Evolutionary conservation across 345 rosid species (phyloP).

Genomic region (Arabidopsis suecica): DNA sequence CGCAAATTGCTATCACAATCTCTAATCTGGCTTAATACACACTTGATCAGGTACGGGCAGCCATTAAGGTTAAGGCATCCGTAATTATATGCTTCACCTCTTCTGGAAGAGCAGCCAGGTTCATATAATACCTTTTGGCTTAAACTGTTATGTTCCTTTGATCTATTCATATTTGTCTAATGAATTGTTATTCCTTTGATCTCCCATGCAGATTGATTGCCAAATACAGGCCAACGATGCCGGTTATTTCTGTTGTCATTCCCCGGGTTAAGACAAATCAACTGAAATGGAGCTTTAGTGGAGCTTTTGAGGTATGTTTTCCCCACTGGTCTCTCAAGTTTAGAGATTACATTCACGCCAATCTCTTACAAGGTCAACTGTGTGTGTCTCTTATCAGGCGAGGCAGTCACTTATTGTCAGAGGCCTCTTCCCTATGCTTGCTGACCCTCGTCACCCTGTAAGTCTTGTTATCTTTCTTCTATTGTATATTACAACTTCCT

Average conservation of each 20-base stretch:
- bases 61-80: constrained; percentile 98
- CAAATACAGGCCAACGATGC: constrained; percentile 98
- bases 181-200: constrained; percentile 1
- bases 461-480: constrained; percentile 39
- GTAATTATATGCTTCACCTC: constrained; percentile 97
- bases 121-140: constrained; percentile 6
- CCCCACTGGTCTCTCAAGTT: neutral
- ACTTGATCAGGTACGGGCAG: constrained; percentile 79
- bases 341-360: neutral
- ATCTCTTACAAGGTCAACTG: neutral
- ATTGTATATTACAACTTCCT: neutral
- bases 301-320: constrained; percentile 86
- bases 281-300: constrained; percentile 95
- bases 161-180: neutral
- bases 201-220: constrained; percentile 84
- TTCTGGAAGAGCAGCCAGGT: constrained; percentile 99
- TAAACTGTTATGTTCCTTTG: neutral
- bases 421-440: constrained; percentile 95
- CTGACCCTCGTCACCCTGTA: constrained; percentile 89
- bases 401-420: constrained; percentile 85
- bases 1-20: neutral
- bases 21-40: constrained; percentile 22
- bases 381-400: constrained; percentile 56
- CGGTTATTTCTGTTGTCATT: constrained; percentile 94
- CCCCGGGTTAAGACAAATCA: constrained; percentile 98